Conservation (phyloP, 2,329 filamentous ascomycete genomes). For the Alternaria brassicae region DNA sequence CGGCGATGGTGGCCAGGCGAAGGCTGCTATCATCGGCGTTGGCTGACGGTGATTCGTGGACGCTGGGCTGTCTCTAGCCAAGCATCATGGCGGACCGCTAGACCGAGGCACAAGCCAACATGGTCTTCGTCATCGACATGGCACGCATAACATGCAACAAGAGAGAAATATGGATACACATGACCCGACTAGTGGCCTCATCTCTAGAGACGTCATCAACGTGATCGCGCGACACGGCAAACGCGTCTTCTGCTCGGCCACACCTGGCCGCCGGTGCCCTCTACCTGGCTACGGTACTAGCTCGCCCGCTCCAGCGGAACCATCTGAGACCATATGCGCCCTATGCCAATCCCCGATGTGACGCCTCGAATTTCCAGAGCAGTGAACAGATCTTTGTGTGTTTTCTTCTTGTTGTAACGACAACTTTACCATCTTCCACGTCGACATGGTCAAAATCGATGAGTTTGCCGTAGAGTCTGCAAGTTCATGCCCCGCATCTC, state of each 20-base stretch:
- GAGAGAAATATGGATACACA: background rate
- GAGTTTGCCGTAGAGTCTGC: conserved; percentile 76
- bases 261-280: conserved; percentile 3
- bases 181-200: background rate
- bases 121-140: conserved; percentile 10
- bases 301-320: conserved; percentile 18
- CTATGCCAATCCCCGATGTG: conserved; percentile 23
- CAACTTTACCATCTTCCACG: background rate
- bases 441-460: conserved; percentile 64
- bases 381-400: no score
- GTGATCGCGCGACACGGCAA: conserved; percentile 3
- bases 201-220: background rate
- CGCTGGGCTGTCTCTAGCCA: conserved; percentile 25
- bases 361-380: background rate
- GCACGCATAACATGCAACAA: background rate
- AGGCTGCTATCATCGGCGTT: conserved; percentile 33
- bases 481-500: conserved; percentile 42
- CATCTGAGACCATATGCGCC: conserved; percentile 16
- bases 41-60: conserved; percentile 31
- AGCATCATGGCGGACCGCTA: conserved; percentile 19
- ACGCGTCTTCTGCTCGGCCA: conserved; percentile 1
- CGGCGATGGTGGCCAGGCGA: conserved; percentile 23
- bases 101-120: conserved; percentile 25
- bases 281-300: conserved; percentile 11
- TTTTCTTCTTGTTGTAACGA: background rate